Evolutionary conservation across 495 filamentous ascomycete species (phyloP), one percentile per base, ranked within the genome.

Genomic region (Talaromyces thailandensis): DNA sequence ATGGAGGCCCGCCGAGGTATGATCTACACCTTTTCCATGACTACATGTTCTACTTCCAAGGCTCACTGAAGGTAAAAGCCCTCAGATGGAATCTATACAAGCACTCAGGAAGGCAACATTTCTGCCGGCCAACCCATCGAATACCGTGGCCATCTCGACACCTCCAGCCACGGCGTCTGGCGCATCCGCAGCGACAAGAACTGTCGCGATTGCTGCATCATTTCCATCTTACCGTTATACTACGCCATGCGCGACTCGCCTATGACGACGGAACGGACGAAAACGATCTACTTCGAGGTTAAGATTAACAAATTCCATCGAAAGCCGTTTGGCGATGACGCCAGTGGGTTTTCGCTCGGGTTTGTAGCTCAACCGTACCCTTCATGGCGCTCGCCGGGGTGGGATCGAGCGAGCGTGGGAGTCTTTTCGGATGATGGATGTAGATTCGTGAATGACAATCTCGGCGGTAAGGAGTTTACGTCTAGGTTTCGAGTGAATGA

Each of bases 371-470:
- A 86, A 55, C 93, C 93, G 21, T 96, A 96, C 72, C 93, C 93
- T 0, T 79, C 82, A 0, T 97, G 92, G 82, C 83, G 93, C 48
- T 82, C 94, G 61, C 93, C 93, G 0, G 93, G 93, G 2, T 97
- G 93, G 93, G 87, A 98, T 69, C 79, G 93, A 29, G 92, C 84
- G 2, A 89, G 86, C 52, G 68, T 96, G n/a, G 93, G 82, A 6
- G 86, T 97, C 11, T 94, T 96, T 66, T 88, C 89, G 3, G 93
- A 98, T 70, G 93, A 98, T 71, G 93, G 93, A 11, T 85, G 89
- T 66, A 81, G 84, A 65, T 98, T 90, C 71, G 81, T 94, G 63
- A 95, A 96, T 75, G 90, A 97, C 68, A 82, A 83, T 1, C 92
- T 81, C 79, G 93, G 93, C 24, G 93, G 93, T 2, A 85, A 83